These are phyloP conservation scores for Chlamydomonas incerta DNA, from an alignment of 139 green algal species.

Conservation along the genomic window DNA sequence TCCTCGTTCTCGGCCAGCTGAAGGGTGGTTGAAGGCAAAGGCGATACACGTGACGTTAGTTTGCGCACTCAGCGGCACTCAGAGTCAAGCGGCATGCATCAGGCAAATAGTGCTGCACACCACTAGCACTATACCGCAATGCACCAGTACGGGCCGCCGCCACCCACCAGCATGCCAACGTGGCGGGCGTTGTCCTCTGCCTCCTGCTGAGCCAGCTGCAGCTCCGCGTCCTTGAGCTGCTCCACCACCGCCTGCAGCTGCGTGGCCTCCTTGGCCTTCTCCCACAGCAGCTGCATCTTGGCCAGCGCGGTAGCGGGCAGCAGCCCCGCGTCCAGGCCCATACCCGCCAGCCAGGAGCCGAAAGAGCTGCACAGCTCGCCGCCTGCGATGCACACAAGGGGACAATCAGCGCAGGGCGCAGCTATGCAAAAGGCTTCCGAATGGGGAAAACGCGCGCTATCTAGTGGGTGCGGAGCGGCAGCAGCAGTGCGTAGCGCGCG, in stretches of 20 bases:
- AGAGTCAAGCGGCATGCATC: too few relatives aligned
- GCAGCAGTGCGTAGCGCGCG: too few relatives aligned
- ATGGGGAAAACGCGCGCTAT: background rate
- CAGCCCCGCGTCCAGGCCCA: background rate
- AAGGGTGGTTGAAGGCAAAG: too few relatives aligned
- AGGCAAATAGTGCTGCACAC: too few relatives aligned
- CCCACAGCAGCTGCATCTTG: constrained; percentile 24
- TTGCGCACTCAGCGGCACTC: too few relatives aligned
- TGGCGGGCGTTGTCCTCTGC: background rate
- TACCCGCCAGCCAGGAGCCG: background rate
- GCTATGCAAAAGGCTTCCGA: background rate
- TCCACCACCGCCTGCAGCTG: constrained; percentile 6
- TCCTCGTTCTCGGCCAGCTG: constrained; percentile 13
- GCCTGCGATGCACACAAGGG: background rate
- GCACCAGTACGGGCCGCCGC: too few relatives aligned
- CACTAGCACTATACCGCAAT: too few relatives aligned
- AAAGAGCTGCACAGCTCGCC: constrained; percentile 12
- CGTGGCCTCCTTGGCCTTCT: background rate
- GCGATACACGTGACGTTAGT: too few relatives aligned
- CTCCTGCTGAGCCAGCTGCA: constrained; percentile 20
- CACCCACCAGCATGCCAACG: background rate
- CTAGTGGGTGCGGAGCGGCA: too few relatives aligned
- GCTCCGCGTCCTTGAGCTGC: constrained; percentile 7
- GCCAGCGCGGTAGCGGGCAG: background rate
- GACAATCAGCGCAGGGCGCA: background rate